Evolutionary conservation across 192 early-diverging fungal species (phyloP).

Genomic region (Haplosporangium gracile): DNA sequence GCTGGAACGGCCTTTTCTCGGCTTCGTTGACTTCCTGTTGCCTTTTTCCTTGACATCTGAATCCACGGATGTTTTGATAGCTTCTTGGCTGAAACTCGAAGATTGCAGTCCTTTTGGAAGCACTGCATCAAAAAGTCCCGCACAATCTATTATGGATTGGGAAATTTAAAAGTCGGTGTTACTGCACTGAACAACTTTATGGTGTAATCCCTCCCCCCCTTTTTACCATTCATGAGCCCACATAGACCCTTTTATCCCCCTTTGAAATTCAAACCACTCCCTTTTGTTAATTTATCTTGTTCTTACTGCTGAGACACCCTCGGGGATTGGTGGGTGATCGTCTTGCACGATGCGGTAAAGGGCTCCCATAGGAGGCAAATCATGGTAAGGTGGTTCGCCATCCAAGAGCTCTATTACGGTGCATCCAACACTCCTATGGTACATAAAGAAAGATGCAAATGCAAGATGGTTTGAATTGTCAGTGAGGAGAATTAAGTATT

Average conservation of each 20-base stretch:
- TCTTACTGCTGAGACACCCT: conserved; percentile 67
- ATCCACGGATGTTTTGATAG: conserved; percentile 82
- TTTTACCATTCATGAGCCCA: not conserved
- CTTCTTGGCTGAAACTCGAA: conserved; percentile 73
- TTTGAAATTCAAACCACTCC: not conserved
- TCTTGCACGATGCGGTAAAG: conserved; percentile 80
- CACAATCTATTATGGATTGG: conserved; percentile 55
- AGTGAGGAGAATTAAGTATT: not conserved
- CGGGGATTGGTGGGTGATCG: conserved; percentile 79
- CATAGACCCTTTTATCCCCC: not conserved
- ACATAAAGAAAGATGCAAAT: not conserved
- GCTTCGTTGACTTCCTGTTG: conserved; percentile 34
- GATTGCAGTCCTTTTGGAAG: conserved; percentile 82
- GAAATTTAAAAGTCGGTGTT: not conserved
- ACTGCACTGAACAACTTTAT: not conserved
- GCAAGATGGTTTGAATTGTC: not conserved
- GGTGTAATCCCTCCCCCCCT: not conserved
- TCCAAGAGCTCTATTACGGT: conserved; percentile 79
- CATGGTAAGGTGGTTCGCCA: conserved; percentile 78
- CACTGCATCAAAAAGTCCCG: conserved; percentile 84
- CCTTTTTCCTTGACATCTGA: conserved; percentile 51
- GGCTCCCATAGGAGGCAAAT: conserved; percentile 77
- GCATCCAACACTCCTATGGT: conserved; percentile 71
- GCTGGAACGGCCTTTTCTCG: conserved; percentile 45
- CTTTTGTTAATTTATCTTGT: not conserved